Evolutionary conservation across 148 eudicot genomes (phyloP).

Genomic region (Suaeda aralocaspica): DNA sequence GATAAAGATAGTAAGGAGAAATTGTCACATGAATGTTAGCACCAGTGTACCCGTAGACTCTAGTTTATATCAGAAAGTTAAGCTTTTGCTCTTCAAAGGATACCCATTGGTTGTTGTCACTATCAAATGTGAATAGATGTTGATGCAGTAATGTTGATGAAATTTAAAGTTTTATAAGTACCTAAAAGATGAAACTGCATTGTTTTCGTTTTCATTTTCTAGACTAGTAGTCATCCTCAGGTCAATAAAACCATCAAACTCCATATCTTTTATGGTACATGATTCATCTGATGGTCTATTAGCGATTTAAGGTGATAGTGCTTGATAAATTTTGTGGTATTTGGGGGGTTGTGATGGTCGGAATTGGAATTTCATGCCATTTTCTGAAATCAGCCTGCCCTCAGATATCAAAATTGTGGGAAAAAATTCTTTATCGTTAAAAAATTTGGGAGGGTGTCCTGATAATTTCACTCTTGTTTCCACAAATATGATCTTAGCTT

Average conservation of each 20-base stretch:
- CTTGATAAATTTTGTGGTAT: background rate
- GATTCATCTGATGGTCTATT: background rate
- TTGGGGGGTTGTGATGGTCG: background rate
- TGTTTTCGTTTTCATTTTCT: too few relatives aligned
- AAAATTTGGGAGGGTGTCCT: slow-evolving; percentile 12
- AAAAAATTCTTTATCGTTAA: background rate
- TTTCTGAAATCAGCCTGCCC: too few relatives aligned
- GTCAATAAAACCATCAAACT: background rate
- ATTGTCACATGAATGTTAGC: slow-evolving; percentile 15
- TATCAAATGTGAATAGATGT: background rate
- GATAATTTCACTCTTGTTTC: background rate
- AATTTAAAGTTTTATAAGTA: background rate
- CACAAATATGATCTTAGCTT: background rate
- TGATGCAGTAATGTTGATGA: slow-evolving; percentile 11
- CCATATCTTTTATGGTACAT: background rate
- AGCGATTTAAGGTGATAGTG: too few relatives aligned
- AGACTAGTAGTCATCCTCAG: background rate
- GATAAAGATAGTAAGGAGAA: too few relatives aligned
- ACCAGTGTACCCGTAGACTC: slow-evolving; percentile 12
- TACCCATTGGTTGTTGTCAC: slow-evolving; percentile 13
- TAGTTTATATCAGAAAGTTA: slow-evolving; percentile 19
- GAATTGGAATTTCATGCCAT: background rate
- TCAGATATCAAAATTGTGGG: background rate
- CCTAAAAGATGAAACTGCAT: background rate
- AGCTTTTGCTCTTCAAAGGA: slow-evolving; percentile 16